Percentiles rank a stretch among this genome's conserved stretches.
Evolutionary conservation across 257 asterid species (phyloP).

Genomic region (Nyctanthes arbortristis): DNA sequence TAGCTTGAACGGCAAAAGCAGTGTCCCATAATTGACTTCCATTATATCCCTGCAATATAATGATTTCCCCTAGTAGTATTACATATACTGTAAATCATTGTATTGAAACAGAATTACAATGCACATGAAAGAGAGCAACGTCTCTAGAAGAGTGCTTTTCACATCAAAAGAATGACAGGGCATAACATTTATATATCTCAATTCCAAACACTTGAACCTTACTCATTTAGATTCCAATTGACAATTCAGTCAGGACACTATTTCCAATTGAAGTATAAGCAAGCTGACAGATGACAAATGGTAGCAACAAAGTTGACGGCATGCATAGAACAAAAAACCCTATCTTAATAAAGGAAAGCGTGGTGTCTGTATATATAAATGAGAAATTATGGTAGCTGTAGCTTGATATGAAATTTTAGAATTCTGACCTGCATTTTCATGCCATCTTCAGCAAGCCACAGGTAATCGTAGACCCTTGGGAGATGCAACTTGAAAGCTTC

Average conservation of each 20-base stretch:
- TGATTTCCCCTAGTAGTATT: not conserved
- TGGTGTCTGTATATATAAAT: not conserved
- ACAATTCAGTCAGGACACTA: not conserved
- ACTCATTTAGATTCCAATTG: not conserved
- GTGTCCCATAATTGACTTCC: conserved; percentile 99
- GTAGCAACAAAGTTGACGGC: not conserved
- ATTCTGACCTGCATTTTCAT: conserved; percentile 91
- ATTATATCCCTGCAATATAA: conserved; percentile 75
- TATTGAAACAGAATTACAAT: not conserved
- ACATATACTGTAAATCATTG: conserved; percentile 1
- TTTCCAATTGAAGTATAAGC: not conserved
- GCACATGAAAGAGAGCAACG: conserved; percentile 4
- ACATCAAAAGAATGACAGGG: not conserved
- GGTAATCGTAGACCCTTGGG: conserved; percentile 79
- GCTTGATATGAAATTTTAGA: conserved; percentile 6
- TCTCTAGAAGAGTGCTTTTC: conserved; percentile 2
- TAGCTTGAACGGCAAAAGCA: conserved; percentile 87
- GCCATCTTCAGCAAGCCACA: conserved; percentile 99
- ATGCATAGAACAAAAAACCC: not conserved
- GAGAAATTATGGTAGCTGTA: not conserved
- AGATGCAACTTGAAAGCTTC: conserved; percentile 98
- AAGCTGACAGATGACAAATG: not conserved
- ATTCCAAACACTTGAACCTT: conserved; percentile 8
- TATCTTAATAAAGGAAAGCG: not conserved
- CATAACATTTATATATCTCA: conserved; percentile 8